Evolutionary conservation across 2,329 filamentous ascomycete species (phyloP).

Genomic region (Biscogniauxia sp.): DNA sequence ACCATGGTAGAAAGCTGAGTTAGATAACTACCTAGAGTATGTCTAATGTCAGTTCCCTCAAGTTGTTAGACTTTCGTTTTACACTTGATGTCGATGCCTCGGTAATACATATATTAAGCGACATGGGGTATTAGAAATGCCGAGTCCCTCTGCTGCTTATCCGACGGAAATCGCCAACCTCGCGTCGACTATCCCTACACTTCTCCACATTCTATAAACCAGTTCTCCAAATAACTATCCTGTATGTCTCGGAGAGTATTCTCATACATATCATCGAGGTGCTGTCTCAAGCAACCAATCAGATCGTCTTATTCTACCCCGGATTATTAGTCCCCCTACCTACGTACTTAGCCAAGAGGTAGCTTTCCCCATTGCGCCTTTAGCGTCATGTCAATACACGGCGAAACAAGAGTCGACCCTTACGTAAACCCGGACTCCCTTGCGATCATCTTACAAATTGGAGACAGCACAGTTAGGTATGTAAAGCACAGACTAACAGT

Average conservation of each 20-base stretch:
- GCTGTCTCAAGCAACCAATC: too few species aligned
- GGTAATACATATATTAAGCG: background rate
- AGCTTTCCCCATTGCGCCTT: background rate
- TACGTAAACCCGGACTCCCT: too few species aligned
- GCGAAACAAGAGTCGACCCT: too few species aligned
- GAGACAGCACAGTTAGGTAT: too few species aligned
- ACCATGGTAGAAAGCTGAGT: background rate
- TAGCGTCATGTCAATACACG: conserved; percentile 11
- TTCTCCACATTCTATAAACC: background rate
- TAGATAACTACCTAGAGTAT: background rate
- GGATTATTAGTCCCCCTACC: too few species aligned
- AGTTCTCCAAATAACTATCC: background rate
- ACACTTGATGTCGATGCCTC: background rate
- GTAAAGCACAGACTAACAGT: too few species aligned
- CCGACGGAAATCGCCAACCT: background rate
- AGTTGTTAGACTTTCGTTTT: background rate
- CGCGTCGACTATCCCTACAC: background rate
- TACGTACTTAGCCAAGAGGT: too few species aligned
- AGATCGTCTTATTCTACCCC: too few species aligned
- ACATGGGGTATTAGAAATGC: background rate
- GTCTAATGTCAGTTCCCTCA: too few species aligned
- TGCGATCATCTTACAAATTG: conserved; percentile 30
- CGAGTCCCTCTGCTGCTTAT: background rate
- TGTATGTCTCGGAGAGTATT: background rate
- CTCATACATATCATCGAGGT: too few species aligned